These are phyloP conservation scores for Trichosporon coremiiforme DNA, from an alignment of 1,284 basidiomycete species.

Conservation along the genomic window DNA sequence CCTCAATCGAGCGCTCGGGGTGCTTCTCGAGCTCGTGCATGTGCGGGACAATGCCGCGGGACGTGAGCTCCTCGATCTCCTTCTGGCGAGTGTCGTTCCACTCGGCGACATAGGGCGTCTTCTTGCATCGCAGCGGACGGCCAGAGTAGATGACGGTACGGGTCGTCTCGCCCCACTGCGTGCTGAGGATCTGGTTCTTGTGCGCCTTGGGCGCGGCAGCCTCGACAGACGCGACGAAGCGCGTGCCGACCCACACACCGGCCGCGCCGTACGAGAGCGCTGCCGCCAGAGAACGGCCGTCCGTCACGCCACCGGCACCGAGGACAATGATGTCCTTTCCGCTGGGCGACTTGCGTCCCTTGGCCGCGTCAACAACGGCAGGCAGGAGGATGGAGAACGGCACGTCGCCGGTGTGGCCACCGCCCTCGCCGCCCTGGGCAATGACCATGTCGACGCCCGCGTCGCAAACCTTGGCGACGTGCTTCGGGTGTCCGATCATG, in stretches of 20 bases:
- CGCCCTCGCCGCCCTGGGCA: slow-evolving; percentile 83
- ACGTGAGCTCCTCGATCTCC: slow-evolving; percentile 65
- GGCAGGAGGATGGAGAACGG: slow-evolving; percentile 56
- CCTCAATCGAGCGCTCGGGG: slow-evolving; percentile 71
- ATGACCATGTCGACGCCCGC: slow-evolving; percentile 84
- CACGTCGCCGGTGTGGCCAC: slow-evolving; percentile 62
- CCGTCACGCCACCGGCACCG: slow-evolving; percentile 84
- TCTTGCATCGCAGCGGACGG: slow-evolving; percentile 77
- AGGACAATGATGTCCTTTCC: slow-evolving; percentile 77
- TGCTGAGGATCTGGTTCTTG: slow-evolving; percentile 65
- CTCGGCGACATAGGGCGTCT: slow-evolving; percentile 75
- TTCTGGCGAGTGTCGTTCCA: slow-evolving; percentile 59
- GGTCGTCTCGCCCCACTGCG: slow-evolving; percentile 59
- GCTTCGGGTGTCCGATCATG: slow-evolving; percentile 89
- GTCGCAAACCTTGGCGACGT: slow-evolving; percentile 75
- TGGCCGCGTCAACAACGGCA: slow-evolving; percentile 77
- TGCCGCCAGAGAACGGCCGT: slow-evolving; percentile 79
- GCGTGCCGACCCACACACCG: slow-evolving; percentile 85
- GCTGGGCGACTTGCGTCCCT: slow-evolving; percentile 70
- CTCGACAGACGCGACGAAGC: slow-evolving; percentile 71
- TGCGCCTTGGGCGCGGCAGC: slow-evolving; percentile 78
- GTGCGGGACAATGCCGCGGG: slow-evolving; percentile 73
- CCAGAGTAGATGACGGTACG: slow-evolving; percentile 84
- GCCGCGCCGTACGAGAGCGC: slow-evolving; percentile 81
- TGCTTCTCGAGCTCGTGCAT: slow-evolving; percentile 71